A percentile compares a stretch with the other conserved stretches of the same genome.
Evolutionary conservation across 139 green algal species (phyloP).

Genomic region (Monoraphidium neglectum): DNA sequence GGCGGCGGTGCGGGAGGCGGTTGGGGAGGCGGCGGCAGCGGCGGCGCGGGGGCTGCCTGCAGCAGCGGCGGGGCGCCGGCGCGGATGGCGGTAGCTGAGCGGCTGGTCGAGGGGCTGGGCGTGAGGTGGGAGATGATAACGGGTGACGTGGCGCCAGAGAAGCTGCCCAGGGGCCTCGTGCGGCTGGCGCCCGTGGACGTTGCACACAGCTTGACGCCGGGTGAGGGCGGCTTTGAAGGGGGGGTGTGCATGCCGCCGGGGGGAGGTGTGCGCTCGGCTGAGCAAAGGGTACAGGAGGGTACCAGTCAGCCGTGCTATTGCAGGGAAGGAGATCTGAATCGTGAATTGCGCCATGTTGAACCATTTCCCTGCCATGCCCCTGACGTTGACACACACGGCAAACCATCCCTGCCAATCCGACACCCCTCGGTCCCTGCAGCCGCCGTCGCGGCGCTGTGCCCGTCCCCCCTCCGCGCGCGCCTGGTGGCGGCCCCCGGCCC

Average conservation of each 20-base stretch:
- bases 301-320: too few relatives aligned
- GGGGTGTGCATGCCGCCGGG: not conserved
- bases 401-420: not conserved
- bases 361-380: too few relatives aligned
- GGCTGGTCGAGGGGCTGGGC: constrained; percentile 12
- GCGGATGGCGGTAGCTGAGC: constrained; percentile 6
- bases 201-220: constrained; percentile 5
- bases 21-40: not conserved
- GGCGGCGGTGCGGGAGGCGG: too few relatives aligned
- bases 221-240: not conserved
- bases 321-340: too few relatives aligned
- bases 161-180: constrained; percentile 12
- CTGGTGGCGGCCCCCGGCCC: not conserved
- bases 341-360: too few relatives aligned
- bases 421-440: not conserved
- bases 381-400: not conserved
- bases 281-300: too few relatives aligned
- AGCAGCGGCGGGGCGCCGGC: not conserved
- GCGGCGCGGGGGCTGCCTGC: not conserved
- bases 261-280: not conserved
- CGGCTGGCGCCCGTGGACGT: constrained; percentile 17
- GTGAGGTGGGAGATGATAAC: constrained; percentile 37
- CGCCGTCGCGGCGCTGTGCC: constrained; percentile 7
- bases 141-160: constrained; percentile 5
- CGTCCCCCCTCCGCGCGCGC: constrained; percentile 9